A percentile compares a stretch with the other conserved stretches of the same genome.
Evolutionary conservation across 1,284 basidiomycete genomes (phyloP).

Genomic region (Cerrena zonata): DNA sequence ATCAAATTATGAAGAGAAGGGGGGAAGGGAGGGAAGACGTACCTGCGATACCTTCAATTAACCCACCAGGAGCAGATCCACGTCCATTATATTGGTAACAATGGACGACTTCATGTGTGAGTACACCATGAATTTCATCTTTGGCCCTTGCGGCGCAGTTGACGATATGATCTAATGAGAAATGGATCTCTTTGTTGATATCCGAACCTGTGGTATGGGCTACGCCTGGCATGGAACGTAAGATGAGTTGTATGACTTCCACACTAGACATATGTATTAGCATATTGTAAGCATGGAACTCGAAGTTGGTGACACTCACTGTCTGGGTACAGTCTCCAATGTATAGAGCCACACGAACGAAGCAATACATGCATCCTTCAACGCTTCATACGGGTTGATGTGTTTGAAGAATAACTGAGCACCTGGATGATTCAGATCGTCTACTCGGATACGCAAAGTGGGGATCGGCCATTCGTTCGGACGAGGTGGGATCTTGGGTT

Average conservation of each 20-base stretch:
- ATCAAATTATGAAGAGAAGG: not conserved
- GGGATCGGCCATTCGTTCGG: slow-evolving; percentile 45
- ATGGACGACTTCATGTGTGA: slow-evolving; percentile 65
- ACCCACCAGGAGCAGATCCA: slow-evolving; percentile 49
- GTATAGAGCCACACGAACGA: slow-evolving; percentile 59
- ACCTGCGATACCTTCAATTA: slow-evolving; percentile 75
- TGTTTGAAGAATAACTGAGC: slow-evolving; percentile 49
- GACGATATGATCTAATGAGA: slow-evolving; percentile 58
- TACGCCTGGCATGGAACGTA: slow-evolving; percentile 60
- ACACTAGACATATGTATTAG: slow-evolving; percentile 43
- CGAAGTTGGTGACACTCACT: slow-evolving; percentile 39
- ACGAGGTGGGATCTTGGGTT: slow-evolving; percentile 13
- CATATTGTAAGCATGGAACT: not conserved
- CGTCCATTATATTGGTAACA: slow-evolving; percentile 65
- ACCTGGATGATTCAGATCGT: slow-evolving; percentile 57
- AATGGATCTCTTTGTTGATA: slow-evolving; percentile 63
- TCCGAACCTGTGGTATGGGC: slow-evolving; percentile 55
- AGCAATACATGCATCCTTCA: slow-evolving; percentile 47
- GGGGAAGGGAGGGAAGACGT: slow-evolving; percentile 11
- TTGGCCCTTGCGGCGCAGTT: slow-evolving; percentile 39
- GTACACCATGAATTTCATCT: slow-evolving; percentile 61
- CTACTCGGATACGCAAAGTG: slow-evolving; percentile 47
- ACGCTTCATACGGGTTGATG: slow-evolving; percentile 40
- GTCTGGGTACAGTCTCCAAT: slow-evolving; percentile 45
- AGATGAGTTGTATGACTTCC: slow-evolving; percentile 46